Percentiles rank a stretch among this genome's conserved stretches.
These are phyloP conservation scores for Xylariales sp. DNA, from an alignment of 2,329 filamentous ascomycete species.

Conservation along the genomic window DNA sequence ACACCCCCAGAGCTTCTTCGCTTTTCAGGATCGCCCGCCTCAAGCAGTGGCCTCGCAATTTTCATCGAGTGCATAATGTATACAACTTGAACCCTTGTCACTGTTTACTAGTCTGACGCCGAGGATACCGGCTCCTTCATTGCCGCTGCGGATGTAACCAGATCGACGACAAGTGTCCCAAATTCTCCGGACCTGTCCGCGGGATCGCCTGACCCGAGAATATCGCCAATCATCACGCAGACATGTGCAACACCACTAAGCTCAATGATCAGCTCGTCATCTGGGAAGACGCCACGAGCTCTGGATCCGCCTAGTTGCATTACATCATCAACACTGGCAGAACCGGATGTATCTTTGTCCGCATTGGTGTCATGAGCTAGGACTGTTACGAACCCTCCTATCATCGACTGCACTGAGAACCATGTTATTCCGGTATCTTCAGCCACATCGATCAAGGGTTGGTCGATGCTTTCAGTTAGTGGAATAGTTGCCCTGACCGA, in stretches of 20 bases:
- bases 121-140: conserved; percentile 6
- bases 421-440: conserved; percentile 6
- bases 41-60: conserved; percentile 1
- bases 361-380: conserved; percentile 3
- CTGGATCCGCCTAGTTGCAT: conserved; percentile 3
- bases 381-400: conserved; percentile 5
- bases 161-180: not conserved
- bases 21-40: not conserved
- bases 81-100: conserved; percentile 6
- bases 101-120: conserved; percentile 7
- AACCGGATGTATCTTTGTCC: conserved; percentile 3
- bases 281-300: conserved; percentile 1
- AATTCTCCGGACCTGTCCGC: conserved; percentile 3
- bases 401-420: conserved; percentile 4
- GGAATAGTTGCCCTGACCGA: conserved; percentile 1
- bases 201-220: conserved; percentile 1
- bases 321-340: conserved; percentile 4
- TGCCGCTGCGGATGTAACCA: conserved; percentile 1
- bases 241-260: conserved; percentile 7
- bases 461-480: conserved; percentile 3
- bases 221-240: conserved; percentile 2
- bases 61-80: conserved; percentile 1
- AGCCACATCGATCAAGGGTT: conserved; percentile 3
- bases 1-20: not conserved
- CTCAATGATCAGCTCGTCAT: conserved; percentile 7